Evolutionary conservation across 441 rosid species (phyloP).

Genomic region (Erodium texanum): DNA sequence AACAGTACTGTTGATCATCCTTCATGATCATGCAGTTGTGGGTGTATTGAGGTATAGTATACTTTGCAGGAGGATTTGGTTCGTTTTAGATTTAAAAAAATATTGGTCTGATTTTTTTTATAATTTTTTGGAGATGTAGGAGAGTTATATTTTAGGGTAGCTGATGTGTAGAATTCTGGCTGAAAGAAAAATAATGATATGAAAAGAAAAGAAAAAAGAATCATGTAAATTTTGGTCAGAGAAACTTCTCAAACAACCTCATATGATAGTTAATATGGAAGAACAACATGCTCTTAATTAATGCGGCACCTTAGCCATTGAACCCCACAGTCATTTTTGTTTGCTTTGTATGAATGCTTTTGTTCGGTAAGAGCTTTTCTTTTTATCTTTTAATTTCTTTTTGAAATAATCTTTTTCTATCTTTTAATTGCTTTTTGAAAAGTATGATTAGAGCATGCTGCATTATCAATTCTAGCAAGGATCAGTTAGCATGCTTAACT

Average conservation of each 20-base stretch:
- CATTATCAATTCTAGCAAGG: too few species aligned
- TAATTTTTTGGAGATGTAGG: not conserved
- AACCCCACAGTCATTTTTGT: not conserved
- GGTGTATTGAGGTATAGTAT: not conserved
- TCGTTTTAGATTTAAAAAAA: not conserved
- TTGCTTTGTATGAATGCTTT: conserved; percentile 7
- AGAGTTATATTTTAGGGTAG: not conserved
- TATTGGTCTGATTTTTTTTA: not conserved
- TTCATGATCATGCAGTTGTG: not conserved
- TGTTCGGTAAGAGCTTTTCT: not conserved
- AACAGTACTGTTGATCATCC: not conserved
- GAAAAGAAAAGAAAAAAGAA: not conserved
- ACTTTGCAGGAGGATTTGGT: conserved; percentile 2
- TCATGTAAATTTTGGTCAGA: not conserved
- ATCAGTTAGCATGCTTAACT: not conserved
- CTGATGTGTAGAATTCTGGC: not conserved
- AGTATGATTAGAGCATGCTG: not conserved
- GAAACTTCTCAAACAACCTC: not conserved
- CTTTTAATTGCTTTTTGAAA: not conserved
- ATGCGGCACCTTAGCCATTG: not conserved
- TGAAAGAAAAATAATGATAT: not conserved
- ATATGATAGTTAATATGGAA: not conserved
- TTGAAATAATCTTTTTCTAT: too few species aligned
- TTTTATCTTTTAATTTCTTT: not conserved
- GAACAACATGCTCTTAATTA: not conserved